Conservation (phyloP, 1,284 basidiomycete genomes). For the Apiotrichum akiyoshidainum region DNA sequence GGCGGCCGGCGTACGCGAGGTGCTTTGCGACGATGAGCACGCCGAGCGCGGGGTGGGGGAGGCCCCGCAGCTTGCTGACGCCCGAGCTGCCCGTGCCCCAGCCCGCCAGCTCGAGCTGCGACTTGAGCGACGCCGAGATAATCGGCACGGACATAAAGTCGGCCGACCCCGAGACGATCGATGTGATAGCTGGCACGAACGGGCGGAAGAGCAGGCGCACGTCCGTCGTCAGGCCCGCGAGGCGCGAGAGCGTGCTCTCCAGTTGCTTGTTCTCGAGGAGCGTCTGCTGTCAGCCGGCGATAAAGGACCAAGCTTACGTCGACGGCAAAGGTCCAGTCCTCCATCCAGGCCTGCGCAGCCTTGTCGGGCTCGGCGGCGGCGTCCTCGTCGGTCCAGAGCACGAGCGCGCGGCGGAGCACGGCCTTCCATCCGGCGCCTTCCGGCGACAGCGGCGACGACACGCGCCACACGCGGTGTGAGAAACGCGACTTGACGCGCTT, state of each 20-base stretch:
- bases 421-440: constrained; percentile 55
- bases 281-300: constrained; percentile 22
- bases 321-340: constrained; percentile 61
- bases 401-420: constrained; percentile 55
- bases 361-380: constrained; percentile 53
- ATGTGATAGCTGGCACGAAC: constrained; percentile 50
- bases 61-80: constrained; percentile 24
- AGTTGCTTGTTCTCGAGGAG: constrained; percentile 42
- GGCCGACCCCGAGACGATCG: constrained; percentile 22
- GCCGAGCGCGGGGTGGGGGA: constrained; percentile 47
- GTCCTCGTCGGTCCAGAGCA: constrained; percentile 31
- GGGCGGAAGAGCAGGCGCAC: constrained; percentile 63
- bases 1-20: constrained; percentile 65
- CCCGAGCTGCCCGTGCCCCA: constrained; percentile 31
- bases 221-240: constrained; percentile 66
- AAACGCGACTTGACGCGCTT: constrained; percentile 95
- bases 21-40: constrained; percentile 58
- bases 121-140: constrained; percentile 22
- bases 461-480: constrained; percentile 80
- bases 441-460: constrained; percentile 59
- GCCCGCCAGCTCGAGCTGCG: constrained; percentile 41
- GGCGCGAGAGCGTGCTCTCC: constrained; percentile 51
- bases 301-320: constrained; percentile 50
- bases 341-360: constrained; percentile 38
- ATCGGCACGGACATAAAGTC: constrained; percentile 32